Evolutionary conservation across 2,329 filamentous ascomycete species (phyloP).

Genomic region (Podosphaera xanthii): DNA sequence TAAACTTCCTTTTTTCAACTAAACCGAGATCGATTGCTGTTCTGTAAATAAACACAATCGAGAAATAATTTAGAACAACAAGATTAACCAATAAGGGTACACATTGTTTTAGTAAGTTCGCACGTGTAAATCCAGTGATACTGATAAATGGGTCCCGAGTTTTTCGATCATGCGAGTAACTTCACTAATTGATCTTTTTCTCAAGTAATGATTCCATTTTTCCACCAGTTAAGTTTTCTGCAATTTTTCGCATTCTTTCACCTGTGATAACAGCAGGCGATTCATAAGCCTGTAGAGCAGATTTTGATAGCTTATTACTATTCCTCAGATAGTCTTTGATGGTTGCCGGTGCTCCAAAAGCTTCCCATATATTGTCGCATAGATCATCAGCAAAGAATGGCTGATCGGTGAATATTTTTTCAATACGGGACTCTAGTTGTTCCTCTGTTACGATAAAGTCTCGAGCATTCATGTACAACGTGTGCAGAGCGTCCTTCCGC

Average conservation of each 20-base stretch:
- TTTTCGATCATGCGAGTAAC: no score
- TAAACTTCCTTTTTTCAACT: no score
- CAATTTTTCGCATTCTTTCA: conserved; percentile 37
- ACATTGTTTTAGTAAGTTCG: no score
- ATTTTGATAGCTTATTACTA: conserved; percentile 15
- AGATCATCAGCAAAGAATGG: conserved; percentile 3
- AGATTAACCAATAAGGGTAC: no score
- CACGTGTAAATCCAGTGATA: no score
- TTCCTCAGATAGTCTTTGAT: conserved; percentile 23
- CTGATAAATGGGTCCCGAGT: no score
- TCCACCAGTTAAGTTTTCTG: conserved; percentile 43
- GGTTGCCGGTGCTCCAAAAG: conserved; percentile 19
- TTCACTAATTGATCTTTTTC: no score
- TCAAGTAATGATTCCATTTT: conserved; percentile 22
- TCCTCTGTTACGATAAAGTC: conserved; percentile 67
- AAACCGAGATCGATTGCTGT: no score
- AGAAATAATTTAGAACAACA: no score
- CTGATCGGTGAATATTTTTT: conserved; percentile 45
- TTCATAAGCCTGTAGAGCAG: conserved; percentile 15
- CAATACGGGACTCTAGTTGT: conserved; percentile 52
- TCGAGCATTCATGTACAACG: conserved; percentile 72
- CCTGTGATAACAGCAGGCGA: conserved; percentile 21
- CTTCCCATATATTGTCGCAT: conserved; percentile 15
- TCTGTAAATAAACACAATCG: no score
- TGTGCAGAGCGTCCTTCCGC: conserved; percentile 51